Base-by-base conservation (phyloP, 2,329 filamentous ascomycete genomes). In the Madurella fahalii region DNA sequence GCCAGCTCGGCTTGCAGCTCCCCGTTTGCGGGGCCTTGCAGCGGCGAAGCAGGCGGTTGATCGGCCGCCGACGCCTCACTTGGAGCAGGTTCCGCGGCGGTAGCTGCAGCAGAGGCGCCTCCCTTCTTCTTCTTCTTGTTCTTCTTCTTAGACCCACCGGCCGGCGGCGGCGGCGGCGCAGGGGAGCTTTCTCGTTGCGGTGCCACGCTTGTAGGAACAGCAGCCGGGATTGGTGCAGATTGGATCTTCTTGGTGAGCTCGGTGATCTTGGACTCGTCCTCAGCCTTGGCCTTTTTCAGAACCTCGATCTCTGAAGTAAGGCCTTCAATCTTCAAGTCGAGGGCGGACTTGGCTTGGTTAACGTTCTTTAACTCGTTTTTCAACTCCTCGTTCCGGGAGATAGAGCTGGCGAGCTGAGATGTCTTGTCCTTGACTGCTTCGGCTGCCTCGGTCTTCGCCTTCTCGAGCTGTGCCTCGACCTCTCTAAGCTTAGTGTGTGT, bases 91-190 rank as follows among this genome's bases (percentile, higher is more conserved):
- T 77, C 74, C 11, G 69, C 64, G 16, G 64, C 63, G 12, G 66
- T 63, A 25, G 63, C 54, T 20, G 63, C 57, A 4, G 66, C 60
- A 2, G 65, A 62, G 59, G 81, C 83, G 32, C 78, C 81, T 16
- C 82, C 83, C 75, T 92, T 93, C 80, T 95, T 96, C 76, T 93
- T 95, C 68, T 89, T 89, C 61, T 91, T 95, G 70, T 89, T 92
- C 71, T 90, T 95, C 73, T 91, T 93, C 56, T 79, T 81, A 57
- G 53, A 20, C 40, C 39, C 18, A 25, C 54, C 55, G 0, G 53
- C 25, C 17, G 53, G 18, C 1, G 61, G 56, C 16, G 50, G 56
- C 39, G 15, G 54, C 46, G 2, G 62, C 25, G 25, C 57, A 31
- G 61, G 52, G 8, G 59, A 48, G 5, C 53, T 40, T 1, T 50